Conservation (phyloP, 805 yeast species). For the Metahyphopichia silvanorum region DNA sequence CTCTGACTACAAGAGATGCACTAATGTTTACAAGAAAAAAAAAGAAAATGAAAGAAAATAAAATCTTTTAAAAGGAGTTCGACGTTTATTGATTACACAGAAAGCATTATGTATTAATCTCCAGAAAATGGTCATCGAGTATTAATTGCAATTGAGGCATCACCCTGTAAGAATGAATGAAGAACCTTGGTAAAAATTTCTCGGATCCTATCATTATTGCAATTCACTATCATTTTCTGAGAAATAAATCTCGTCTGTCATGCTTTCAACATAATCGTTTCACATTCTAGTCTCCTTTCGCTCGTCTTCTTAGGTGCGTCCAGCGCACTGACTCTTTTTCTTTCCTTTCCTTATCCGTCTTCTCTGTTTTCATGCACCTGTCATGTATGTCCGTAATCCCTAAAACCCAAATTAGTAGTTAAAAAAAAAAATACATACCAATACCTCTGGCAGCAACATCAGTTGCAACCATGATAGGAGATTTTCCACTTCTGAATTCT, state of each 20-base stretch:
- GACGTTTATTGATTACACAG: slow-evolving; percentile 3
- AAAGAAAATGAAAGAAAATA: slow-evolving; percentile 1
- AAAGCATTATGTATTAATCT: no score
- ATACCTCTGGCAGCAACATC: slow-evolving; percentile 99
- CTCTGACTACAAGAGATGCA: slow-evolving; percentile 1
- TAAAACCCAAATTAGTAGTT: slow-evolving; percentile 7
- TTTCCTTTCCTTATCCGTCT: no score
- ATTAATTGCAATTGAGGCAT: no score
- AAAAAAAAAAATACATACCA: slow-evolving; percentile 64
- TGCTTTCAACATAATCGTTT: slow-evolving; percentile 1
- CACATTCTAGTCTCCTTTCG: slow-evolving; percentile 1
- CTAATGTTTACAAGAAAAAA: background rate
- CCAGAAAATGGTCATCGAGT: no score
- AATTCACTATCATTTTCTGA: no score
- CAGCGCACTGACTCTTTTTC: background rate
- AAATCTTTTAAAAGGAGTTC: slow-evolving; percentile 1
- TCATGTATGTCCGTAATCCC: slow-evolving; percentile 3
- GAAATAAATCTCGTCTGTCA: no score
- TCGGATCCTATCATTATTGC: no score
- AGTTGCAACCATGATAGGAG: slow-evolving; percentile 98
- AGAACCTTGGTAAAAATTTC: no score
- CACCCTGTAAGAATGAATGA: no score
- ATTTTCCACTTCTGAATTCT: slow-evolving; percentile 88
- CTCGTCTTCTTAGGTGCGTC: background rate
- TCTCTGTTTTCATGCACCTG: background rate